Conservation (phyloP, 805 yeast species). For the Candida arabinofermentans region DNA sequence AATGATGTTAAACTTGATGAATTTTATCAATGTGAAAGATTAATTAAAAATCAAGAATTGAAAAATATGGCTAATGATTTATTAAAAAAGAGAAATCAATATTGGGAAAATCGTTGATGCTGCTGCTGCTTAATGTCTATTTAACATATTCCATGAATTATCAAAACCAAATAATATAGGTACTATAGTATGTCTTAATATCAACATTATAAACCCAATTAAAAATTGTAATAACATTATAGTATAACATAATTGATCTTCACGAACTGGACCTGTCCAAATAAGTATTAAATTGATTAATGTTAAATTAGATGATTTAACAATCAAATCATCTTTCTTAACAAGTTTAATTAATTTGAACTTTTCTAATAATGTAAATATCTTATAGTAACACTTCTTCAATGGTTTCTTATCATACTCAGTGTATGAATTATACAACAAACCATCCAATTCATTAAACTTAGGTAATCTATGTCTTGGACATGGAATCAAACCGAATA, state of each 20-base stretch:
- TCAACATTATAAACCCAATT: conserved; percentile 62
- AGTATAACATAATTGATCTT: conserved; percentile 63
- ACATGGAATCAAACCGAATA: conserved; percentile 82
- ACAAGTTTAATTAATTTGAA: conserved; percentile 46
- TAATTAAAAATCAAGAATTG: conserved; percentile 70
- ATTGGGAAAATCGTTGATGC: too few relatives aligned
- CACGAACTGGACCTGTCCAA: conserved; percentile 87
- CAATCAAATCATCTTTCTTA: conserved; percentile 23
- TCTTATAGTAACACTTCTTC: conserved; percentile 21
- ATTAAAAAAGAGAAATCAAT: conserved; percentile 40
- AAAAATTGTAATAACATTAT: conserved; percentile 60
- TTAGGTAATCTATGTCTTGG: conserved; percentile 93
- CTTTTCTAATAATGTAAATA: conserved; percentile 44
- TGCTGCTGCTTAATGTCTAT: too few relatives aligned
- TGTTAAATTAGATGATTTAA: conserved; percentile 73
- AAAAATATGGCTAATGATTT: conserved; percentile 63
- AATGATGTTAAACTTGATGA: conserved; percentile 61
- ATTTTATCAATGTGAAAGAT: conserved; percentile 57
- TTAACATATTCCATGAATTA: conserved; percentile 48
- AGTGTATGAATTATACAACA: conserved; percentile 70
- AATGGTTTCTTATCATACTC: conserved; percentile 35
- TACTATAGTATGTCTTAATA: conserved; percentile 79
- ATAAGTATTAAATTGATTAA: conserved; percentile 79
- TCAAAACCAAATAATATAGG: conserved; percentile 87
- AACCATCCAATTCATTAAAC: conserved; percentile 62